phyloP scores from a whole-genome alignment of 2,329 filamentous ascomycete species.

The Xylaria sp. region DNA sequence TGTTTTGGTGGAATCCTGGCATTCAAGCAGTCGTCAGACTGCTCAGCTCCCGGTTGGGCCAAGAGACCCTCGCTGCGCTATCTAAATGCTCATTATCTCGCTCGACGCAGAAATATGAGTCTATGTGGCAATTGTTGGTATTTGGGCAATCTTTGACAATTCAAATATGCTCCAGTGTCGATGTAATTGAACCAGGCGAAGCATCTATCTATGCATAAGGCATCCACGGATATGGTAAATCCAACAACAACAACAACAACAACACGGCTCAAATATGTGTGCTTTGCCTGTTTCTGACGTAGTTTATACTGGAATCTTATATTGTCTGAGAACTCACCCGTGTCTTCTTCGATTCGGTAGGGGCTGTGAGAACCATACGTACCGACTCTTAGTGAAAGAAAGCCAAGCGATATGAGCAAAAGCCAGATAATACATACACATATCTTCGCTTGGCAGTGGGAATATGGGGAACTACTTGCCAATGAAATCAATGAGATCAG shows the following conservation, averaged over 20 bases:
- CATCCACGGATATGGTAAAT: neutral
- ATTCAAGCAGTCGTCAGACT: neutral
- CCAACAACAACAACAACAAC: too few species aligned
- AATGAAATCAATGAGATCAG: neutral
- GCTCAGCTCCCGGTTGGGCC: neutral
- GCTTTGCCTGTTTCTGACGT: too few species aligned
- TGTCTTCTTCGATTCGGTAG: neutral
- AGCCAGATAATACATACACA: neutral
- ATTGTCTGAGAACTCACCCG: slow-evolving; percentile 5
- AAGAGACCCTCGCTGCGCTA: too few species aligned
- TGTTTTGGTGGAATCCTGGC: neutral
- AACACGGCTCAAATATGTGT: too few species aligned
- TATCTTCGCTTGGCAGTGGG: neutral
- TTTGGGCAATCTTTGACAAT: neutral
- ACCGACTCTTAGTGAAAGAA: slow-evolving; percentile 1
- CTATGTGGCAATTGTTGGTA: neutral
- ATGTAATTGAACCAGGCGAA: neutral
- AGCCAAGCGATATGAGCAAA: neutral
- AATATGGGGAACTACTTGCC: neutral
- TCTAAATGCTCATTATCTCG: neutral
- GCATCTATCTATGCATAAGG: neutral
- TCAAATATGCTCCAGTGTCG: neutral
- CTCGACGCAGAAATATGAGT: neutral
- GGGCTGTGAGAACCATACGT: neutral
- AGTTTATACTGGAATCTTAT: neutral